Base-by-base conservation (phyloP, 2,329 filamentous ascomycete genomes). In the Aureobasidium pullulans region DNA sequence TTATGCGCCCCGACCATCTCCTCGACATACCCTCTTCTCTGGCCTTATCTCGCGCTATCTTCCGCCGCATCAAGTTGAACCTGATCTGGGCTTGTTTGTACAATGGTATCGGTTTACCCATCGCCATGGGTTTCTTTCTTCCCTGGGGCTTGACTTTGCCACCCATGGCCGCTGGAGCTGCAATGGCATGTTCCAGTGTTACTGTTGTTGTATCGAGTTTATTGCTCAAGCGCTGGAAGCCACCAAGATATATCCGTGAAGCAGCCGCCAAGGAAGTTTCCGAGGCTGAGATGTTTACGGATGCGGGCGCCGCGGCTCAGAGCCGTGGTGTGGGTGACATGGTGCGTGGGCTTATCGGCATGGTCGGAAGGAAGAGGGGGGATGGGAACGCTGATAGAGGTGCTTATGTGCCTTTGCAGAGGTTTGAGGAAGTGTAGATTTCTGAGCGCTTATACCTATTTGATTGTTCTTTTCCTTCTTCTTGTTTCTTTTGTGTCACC, bases 111-210 rank as follows among this genome's bases (percentile, higher is more conserved):
- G 94, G 94, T 1, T 80, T 99, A 13, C 94, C 94, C 2, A 95
- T 99, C 67, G 94, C 94, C 42, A 97, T 97, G 94, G 94, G 94
- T 28, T 76, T 97, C 67, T 95, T 97, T 77, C 78, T 99, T 4
- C 93, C 94, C 0, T 84, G 96, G 65, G 94, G 93, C 34, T 83
- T 89, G 62, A 86, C 91, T 67, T 79, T 97, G 64, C 94, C 96
- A 66, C 92, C 94, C 28, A 93, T 97, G 86, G 91, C 92, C 52
- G 94, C 94, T 1, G 92, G 91, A 19, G 90, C 89, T 3, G 94
- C 94, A 52, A 97, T 99, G 92, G 93, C 92, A 1, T 84, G 82
- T 64, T 94, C 88, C 60, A 93, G 88, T 65, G 90, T 99, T 48
- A 94, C 88, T 61, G 94, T 99, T 4, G 93, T 97, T 0, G 79